Conservation (phyloP, 805 yeast species). For the Jamesozyma jinghongensis region DNA sequence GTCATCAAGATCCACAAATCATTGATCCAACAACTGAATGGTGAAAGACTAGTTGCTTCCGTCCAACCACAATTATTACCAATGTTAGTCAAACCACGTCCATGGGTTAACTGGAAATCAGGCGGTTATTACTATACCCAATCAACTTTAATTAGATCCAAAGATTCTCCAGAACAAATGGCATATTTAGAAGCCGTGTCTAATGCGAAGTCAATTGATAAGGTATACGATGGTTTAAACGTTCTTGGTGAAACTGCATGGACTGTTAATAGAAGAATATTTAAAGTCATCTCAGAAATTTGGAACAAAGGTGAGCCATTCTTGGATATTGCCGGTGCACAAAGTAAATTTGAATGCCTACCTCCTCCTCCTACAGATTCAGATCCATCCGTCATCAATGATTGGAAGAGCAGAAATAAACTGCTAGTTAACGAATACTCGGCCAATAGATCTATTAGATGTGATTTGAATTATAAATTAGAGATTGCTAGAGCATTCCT, state of each 20-base stretch:
- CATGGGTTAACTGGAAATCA: conserved; percentile 72
- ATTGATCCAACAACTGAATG: conserved; percentile 56
- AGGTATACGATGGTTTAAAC: conserved; percentile 72
- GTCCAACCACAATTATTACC: conserved; percentile 85
- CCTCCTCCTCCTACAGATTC: conserved; percentile 52
- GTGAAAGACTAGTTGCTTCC: conserved; percentile 52
- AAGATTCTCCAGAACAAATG: conserved; percentile 77
- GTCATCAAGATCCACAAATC: conserved; percentile 66
- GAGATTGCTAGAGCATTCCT: conserved; percentile 91
- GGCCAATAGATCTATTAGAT: conserved; percentile 72
- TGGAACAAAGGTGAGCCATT: conserved; percentile 84
- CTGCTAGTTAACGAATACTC: conserved; percentile 51
- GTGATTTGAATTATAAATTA: conserved; percentile 86
- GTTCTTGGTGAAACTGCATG: conserved; percentile 83
- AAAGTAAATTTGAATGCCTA: conserved; percentile 41
- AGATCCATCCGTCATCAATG: conserved; percentile 62
- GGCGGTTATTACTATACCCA: conserved; percentile 78
- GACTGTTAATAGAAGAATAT: conserved; percentile 74
- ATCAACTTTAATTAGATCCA: conserved; percentile 60
- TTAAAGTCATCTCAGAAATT: conserved; percentile 57
- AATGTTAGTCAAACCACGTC: conserved; percentile 84
- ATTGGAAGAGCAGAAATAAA: conserved; percentile 57
- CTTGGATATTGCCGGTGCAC: conserved; percentile 60
- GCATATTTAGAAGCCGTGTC: conserved; percentile 86
- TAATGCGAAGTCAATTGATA: conserved; percentile 51